Base-by-base conservation (phyloP, 1,284 basidiomycete species). In the Sphagnurus paluster region DNA sequence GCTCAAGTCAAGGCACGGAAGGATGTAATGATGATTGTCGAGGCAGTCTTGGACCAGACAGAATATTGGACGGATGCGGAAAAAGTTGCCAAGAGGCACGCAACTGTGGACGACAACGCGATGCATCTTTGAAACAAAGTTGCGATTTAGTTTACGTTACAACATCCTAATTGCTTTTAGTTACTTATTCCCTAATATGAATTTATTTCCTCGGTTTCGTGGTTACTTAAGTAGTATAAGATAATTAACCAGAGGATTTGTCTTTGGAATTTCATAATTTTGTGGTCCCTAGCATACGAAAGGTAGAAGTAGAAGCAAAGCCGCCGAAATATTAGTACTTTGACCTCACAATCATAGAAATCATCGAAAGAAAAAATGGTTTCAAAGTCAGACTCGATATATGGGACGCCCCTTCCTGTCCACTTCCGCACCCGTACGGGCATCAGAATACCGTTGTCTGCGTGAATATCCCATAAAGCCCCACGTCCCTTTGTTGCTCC, bases 361-460 rank as follows among this genome's bases (percentile, higher is more conserved):
- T 42, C 17, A 20, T 39, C 16, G 29, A 26, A 40, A n/a, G 6
- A 19, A 26, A 38, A 33, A 19, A 35, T 9, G 5, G 11, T 13
- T 19, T 23, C 36, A 25, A 35, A 25, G 35, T 73, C 59, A 81
- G 42, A 78, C 69, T 36, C 74, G 67, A 59, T 76, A 72, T 38
- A 80, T 64, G 16, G 75, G 71, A 39, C 77, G 67, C 39, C 80
- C 80, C 25, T 71, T 65, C 55, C 69, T 63, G 64, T 80, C 77
- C 40, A 79, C 76, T 52, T 77, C 70, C 42, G 61, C 68, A 11
- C 77, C 77, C 19, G 72, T 77, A 42, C 69, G 66, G 8, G 74
- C 65, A 60, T 81, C 77, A 19, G 66, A 56, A 56, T 77, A 81
- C 47, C 71, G 61, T 34, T 67, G 68, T 46, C 72, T 66, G 28